Base-by-base conservation (phyloP, 805 yeast species). In the Ogataea sp. region DNA sequence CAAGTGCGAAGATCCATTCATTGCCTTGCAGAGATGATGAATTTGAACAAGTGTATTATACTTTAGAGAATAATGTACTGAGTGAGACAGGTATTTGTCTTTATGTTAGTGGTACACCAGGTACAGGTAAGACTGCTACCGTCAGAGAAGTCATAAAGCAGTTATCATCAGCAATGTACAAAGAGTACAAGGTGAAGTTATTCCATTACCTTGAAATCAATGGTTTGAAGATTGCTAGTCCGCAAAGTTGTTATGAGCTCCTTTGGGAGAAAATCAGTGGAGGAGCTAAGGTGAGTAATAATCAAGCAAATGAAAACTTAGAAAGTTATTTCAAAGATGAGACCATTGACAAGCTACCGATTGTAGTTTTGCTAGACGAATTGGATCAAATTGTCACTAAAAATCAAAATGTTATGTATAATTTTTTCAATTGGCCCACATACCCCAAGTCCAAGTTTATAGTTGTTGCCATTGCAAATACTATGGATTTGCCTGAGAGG, bases 371-470 rank as follows among this genome's bases (percentile, higher is more conserved):
- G 35, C 65, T 93, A 60, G 99, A 93, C 61, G 99, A 93, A 57
- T 67, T 93, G 42, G 99, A 93, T 60, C 97, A 93, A 54, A 69
- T 93, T 38, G 89, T 88, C 10, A 80, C 89, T 1, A 78, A 75
- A 39, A 80, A 78, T 42, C 96, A 87, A 55, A 76, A 78, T 34
- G 89, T 90, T 27, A 80, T 90, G 82, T 93, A 93, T 64, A 93
- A 93, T 58, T 87, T 93, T 55, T 88, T 93, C 70, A 93, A 93
- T 61, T 93, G 99, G 99, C 96, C 98, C 4, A 78, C 95, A 1
- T 78, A 85, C 51, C 65, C 73, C 11, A 67, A 78, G 47, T 88
- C 97, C 4, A 80, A 80, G 50, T 65, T 93, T 37, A 76, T 93
- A 37, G 94, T 93, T 2, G 70, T 93, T 32, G 97, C 97, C 0